Percentiles rank a stretch among this genome's conserved stretches.
Evolutionary conservation across 352 stramenopile species (phyloP).

Genomic region (Globisporangium solare): DNA sequence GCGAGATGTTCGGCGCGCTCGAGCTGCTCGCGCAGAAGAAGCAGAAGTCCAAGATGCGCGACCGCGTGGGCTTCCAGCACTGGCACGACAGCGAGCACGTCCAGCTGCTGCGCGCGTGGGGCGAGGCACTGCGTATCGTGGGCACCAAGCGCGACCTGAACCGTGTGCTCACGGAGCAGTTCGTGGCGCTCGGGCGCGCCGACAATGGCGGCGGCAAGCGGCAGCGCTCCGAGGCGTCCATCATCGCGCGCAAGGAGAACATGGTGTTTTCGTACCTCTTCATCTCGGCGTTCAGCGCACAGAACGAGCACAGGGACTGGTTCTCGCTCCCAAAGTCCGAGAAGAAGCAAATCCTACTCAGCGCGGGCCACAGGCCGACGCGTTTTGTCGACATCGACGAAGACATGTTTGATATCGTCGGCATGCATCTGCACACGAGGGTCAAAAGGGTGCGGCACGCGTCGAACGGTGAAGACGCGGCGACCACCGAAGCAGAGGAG

Average conservation of each 20-base stretch:
- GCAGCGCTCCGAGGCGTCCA: background rate
- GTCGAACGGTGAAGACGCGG: background rate
- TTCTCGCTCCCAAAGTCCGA: background rate
- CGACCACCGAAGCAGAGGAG: too few relatives aligned
- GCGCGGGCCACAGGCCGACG: background rate
- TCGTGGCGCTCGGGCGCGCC: background rate
- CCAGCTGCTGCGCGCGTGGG: background rate
- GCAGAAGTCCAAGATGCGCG: constrained; percentile 1
- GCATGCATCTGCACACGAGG: background rate
- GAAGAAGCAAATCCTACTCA: background rate
- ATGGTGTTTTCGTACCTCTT: background rate
- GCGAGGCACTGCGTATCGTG: background rate
- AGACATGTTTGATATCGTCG: background rate
- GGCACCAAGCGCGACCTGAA: background rate
- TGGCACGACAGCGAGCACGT: background rate
- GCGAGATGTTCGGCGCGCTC: background rate
- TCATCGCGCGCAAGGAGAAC: background rate
- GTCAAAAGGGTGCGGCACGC: background rate
- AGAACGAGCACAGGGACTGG: background rate
- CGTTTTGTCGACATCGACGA: background rate
- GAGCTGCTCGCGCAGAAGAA: background rate
- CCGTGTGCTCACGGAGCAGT: background rate
- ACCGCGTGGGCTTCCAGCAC: background rate
- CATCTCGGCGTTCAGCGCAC: background rate
- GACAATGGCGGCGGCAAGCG: background rate